A percentile compares a stretch with the other conserved stretches of the same genome.
Evolutionary conservation across 2,329 filamentous ascomycete species (phyloP).

Genomic region (Sporothrix variecibatus): DNA sequence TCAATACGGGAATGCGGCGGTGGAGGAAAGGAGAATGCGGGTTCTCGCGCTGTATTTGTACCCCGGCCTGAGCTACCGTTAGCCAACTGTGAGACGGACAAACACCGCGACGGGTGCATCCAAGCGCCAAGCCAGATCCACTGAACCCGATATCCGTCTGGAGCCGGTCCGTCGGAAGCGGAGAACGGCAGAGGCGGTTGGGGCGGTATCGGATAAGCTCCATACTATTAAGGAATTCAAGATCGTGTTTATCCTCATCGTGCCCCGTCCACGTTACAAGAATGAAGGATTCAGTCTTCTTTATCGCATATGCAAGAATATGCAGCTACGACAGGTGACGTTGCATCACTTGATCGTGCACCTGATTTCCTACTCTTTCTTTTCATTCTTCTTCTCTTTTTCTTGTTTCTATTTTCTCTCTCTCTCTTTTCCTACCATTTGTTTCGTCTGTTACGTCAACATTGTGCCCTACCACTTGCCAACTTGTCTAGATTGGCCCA

Average conservation of each 20-base stretch:
- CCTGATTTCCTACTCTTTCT: background rate
- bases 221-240: background rate
- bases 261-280: background rate
- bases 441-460: background rate
- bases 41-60: background rate
- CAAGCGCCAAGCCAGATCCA: background rate
- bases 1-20: background rate
- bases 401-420: background rate
- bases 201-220: background rate
- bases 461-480: background rate
- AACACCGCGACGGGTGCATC: background rate
- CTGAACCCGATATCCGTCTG: too few species aligned
- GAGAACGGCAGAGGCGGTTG: background rate
- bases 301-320: background rate
- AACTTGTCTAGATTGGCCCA: background rate
- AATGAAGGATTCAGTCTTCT: background rate
- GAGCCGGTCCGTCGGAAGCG: background rate
- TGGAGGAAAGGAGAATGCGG: background rate
- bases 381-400: background rate
- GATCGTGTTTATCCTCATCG: background rate
- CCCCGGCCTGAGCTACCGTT: background rate
- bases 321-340: background rate
- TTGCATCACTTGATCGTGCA: background rate
- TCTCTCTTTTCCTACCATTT: background rate
- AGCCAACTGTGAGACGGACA: background rate